Evolutionary conservation across 768 basidiomycete species (phyloP).

Genomic region (Auricularia sp.): DNA sequence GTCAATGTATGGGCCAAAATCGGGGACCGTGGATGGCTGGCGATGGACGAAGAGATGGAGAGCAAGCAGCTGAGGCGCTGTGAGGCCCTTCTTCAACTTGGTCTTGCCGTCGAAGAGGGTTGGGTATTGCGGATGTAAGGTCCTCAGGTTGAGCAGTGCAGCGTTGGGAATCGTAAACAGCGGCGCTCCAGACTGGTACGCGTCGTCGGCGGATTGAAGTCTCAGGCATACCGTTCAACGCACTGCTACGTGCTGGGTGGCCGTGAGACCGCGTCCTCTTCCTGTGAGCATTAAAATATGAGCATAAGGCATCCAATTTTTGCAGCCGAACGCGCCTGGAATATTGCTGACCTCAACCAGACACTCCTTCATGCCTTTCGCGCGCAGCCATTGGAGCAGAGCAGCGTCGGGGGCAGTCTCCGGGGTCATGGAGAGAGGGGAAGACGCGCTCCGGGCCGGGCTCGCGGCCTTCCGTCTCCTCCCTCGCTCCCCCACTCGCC

Average conservation of each 20-base stretch:
- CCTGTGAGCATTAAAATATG: slow-evolving; percentile 24
- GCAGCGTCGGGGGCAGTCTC: not conserved
- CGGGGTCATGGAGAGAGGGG: not conserved
- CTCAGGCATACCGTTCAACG: slow-evolving; percentile 11
- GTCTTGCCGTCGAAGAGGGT: slow-evolving; percentile 5
- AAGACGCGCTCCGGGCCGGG: not conserved
- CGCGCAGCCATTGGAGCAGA: slow-evolving; percentile 44
- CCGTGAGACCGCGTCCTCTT: slow-evolving; percentile 64
- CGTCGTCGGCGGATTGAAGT: not conserved
- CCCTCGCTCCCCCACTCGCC: not conserved
- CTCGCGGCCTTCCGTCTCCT: not conserved
- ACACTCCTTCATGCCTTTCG: slow-evolving; percentile 40
- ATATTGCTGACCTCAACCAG: slow-evolving; percentile 42
- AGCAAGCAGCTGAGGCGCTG: slow-evolving; percentile 67
- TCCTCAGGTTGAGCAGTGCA: slow-evolving; percentile 64
- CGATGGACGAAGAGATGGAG: slow-evolving; percentile 69
- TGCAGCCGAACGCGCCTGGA: slow-evolving; percentile 24
- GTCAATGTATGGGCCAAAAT: slow-evolving; percentile 70
- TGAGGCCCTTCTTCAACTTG: slow-evolving; percentile 24
- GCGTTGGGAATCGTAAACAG: slow-evolving; percentile 63
- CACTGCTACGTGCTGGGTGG: slow-evolving; percentile 34
- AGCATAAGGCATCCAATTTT: no score
- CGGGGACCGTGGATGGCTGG: slow-evolving; percentile 42
- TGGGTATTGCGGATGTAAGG: slow-evolving; percentile 55
- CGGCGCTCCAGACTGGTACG: slow-evolving; percentile 19